Conservation (phyloP, 2,329 filamentous ascomycete genomes). For the Pleochaeta shiraiana region DNA sequence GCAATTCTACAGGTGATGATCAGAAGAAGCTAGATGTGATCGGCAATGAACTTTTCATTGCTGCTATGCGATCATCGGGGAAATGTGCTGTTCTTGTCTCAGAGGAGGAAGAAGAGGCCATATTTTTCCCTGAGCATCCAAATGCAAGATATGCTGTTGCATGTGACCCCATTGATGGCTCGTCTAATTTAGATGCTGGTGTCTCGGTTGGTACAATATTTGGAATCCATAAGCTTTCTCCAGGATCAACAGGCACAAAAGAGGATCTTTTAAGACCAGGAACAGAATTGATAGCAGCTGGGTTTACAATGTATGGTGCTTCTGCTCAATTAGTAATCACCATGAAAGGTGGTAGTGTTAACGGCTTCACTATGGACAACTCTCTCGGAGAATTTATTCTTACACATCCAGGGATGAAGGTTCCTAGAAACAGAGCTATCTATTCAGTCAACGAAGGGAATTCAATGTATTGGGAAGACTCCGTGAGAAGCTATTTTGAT, state of each 20-base stretch:
- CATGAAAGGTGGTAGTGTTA: slow-evolving; percentile 80
- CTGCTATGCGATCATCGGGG: slow-evolving; percentile 80
- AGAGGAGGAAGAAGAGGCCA: slow-evolving; percentile 87
- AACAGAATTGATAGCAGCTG: slow-evolving; percentile 74
- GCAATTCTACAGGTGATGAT: slow-evolving; percentile 90
- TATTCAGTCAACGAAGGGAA: slow-evolving; percentile 99
- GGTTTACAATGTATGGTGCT: slow-evolving; percentile 99
- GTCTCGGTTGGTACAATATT: slow-evolving; percentile 98
- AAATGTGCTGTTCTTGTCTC: slow-evolving; percentile 88
- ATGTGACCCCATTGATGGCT: slow-evolving; percentile 95
- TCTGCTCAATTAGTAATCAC: slow-evolving; percentile 93
- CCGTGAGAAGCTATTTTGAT: slow-evolving; percentile 72
- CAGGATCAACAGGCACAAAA: slow-evolving; percentile 48
- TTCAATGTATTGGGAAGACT: slow-evolving; percentile 85
- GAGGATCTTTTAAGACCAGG: slow-evolving; percentile 81
- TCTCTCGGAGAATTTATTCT: slow-evolving; percentile 97
- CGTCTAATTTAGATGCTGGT: slow-evolving; percentile 91
- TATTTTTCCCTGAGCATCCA: slow-evolving; percentile 56
- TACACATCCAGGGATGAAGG: slow-evolving; percentile 82
- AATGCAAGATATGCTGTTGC: slow-evolving; percentile 83
- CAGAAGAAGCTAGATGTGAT: slow-evolving; percentile 99
- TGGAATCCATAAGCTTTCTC: slow-evolving; percentile 72
- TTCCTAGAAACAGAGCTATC: slow-evolving; percentile 62
- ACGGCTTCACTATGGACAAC: slow-evolving; percentile 95
- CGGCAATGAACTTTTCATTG: slow-evolving; percentile 93